Base-by-base conservation (phyloP, 495 filamentous ascomycete genomes). In the Polyplosphaeria fusca region DNA sequence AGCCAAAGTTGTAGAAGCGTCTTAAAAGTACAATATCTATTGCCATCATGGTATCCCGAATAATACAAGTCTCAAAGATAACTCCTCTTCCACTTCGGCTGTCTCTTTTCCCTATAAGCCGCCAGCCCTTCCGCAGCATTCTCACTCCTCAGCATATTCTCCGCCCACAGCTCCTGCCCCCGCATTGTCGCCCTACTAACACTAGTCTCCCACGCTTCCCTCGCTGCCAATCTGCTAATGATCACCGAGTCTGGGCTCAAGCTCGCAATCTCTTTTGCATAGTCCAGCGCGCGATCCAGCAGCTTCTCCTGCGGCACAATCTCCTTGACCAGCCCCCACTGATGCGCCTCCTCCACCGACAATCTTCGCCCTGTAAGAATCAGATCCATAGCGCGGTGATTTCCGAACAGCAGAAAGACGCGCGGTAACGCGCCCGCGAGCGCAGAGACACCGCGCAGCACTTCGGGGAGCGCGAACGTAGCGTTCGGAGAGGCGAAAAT, bases 31-130 rank as follows among this genome's bases (percentile, higher is more conserved):
- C n/a, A n/a, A n/a, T n/a, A n/a, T n/a, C n/a, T n/a, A n/a, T n/a
- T n/a, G n/a, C n/a, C n/a, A n/a, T n/a, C n/a, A n/a, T n/a, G n/a
- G n/a, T n/a, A n/a, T n/a, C n/a, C n/a, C n/a, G n/a, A n/a, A n/a
- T n/a, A n/a, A n/a, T n/a, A n/a, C n/a, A n/a, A n/a, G n/a, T 7
- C 7, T 25, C n/a, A 41, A 7, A 52, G 25, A 22, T 48, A 22
- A 32, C 46, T 48, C 26, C 46, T 48, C 18, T 48, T 48, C 59
- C 63, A 68, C 23, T 54, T 60, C 2, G 65, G 62, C 27, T 61
- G 35, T 37, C 62, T 54, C 52, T 66, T 68, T 35, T 63, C 55
- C 39, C 56, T 55, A 60, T 66, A 68, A 23, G 64, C 66, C 19
- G 60, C 52, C 28, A 64, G 49, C 25, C 64, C 68, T 43, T 67